Evolutionary conservation across 2,329 filamentous ascomycete genomes (phyloP), one percentile per base, ranked within the genome.

Genomic region (Neurospora crassa): DNA sequence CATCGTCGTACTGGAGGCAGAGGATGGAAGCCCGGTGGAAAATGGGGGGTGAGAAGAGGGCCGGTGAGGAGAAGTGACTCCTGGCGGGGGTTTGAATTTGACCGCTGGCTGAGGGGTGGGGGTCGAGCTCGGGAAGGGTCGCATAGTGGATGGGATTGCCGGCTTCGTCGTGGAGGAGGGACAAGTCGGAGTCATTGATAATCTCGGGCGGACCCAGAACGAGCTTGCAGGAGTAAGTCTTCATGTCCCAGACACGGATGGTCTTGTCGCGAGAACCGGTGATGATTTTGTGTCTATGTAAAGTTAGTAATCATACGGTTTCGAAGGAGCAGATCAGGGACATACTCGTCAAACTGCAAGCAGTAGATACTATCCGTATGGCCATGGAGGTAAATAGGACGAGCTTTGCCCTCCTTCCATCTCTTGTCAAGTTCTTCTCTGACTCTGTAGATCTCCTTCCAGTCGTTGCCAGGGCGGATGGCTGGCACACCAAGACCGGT

Each of bases 361-460:
- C 96, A 99, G 82, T 99, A 99, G 71, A 99, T 96, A 75, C 94
- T 97, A 80, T 99, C 96, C 37, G 90, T 90, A 79, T 99, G 96
- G 2, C 96, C 96, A 77, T 96, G 93, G 29, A 99, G 86, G 80
- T 97, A 98, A 71, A 97, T 89, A 0, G 93, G 91, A 67, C 89
- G 90, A 10, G 94, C 92, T 75, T 90, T 90, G 71, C 92, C 91
- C 69, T 90, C 84, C 76, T 88, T 90, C 96, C 96, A 99, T 74
- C 92, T 89, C 74, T 86, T 84, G 76, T 93, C 91, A 73, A 99
- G 86, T 73, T 91, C 87, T 72, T 90, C 87, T 75, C 92, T 91
- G 67, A 92, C 91, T 76, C 89, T 85, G 80, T 94, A 97, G 79
- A 97, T 92, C 74, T 89, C 87, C 81, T 92, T 93, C 93, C 94